A percentile compares a stretch with the other conserved stretches of the same genome.
Conservation (phyloP, 2,329 filamentous ascomycete species). For the Juglanconis oblonga region DNA sequence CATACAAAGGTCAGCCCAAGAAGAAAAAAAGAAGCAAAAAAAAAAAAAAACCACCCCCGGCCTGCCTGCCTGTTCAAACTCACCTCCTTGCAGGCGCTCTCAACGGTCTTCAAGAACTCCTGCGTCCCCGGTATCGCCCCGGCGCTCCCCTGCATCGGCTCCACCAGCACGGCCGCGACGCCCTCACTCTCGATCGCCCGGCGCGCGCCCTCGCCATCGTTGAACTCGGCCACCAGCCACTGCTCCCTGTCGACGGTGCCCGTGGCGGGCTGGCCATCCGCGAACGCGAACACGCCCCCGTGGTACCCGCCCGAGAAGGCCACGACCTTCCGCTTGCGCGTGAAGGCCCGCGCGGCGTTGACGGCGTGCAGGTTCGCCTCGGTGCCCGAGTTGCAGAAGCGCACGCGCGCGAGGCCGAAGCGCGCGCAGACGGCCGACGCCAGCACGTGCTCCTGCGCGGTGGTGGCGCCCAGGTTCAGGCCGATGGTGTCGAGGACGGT, state of each 20-base stretch:
- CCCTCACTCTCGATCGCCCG: constrained; percentile 40
- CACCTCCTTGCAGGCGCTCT: constrained; percentile 39
- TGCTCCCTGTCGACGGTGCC: constrained; percentile 51
- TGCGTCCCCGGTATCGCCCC: constrained; percentile 50
- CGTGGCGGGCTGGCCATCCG: constrained; percentile 29
- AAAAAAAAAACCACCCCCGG: no score
- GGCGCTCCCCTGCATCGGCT: constrained; percentile 63
- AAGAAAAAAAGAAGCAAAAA: not conserved
- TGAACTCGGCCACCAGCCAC: constrained; percentile 61
- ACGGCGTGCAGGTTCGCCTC: constrained; percentile 63
- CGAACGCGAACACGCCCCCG: constrained; percentile 42
- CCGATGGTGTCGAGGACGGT: constrained; percentile 44
- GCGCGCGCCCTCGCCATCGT: constrained; percentile 49
- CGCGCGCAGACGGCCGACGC: constrained; percentile 51
- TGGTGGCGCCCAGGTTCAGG: constrained; percentile 53
- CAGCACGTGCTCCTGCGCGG: constrained; percentile 46
- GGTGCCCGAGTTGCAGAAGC: constrained; percentile 65
- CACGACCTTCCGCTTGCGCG: constrained; percentile 42
- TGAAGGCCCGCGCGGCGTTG: constrained; percentile 47
- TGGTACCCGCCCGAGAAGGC: constrained; percentile 53
- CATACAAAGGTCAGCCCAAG: not conserved
- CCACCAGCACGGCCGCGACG: constrained; percentile 63
- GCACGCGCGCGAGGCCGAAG: constrained; percentile 53
- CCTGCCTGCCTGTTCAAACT: no score
- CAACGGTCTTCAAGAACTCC: constrained; percentile 52